Conservation (phyloP, 1,139 yeast species). For the Entelexis sorbosivorans region DNA sequence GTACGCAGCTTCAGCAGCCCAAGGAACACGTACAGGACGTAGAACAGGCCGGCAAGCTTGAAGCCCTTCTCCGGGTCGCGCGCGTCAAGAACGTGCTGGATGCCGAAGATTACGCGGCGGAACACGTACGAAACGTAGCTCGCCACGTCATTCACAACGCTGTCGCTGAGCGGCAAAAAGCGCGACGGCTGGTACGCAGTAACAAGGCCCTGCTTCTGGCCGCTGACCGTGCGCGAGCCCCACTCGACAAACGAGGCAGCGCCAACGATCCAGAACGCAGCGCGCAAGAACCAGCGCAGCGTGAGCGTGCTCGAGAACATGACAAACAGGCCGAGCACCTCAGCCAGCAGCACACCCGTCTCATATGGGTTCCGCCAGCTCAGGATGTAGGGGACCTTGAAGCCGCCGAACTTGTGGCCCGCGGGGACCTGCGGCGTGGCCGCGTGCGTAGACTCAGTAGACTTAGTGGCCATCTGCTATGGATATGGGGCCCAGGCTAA, state of each 20-base stretch:
- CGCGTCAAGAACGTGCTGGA: conserved; percentile 54
- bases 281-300: conserved; percentile 53
- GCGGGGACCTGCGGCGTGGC: neutral
- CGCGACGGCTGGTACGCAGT: conserved; percentile 31
- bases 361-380: conserved; percentile 76
- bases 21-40: conserved; percentile 60
- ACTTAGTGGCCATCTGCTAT: neutral
- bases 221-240: conserved; percentile 29
- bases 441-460: conserved; percentile 6
- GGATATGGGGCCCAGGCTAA: neutral
- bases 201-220: conserved; percentile 29
- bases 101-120: conserved; percentile 30
- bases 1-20: conserved; percentile 67
- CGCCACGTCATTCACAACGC: conserved; percentile 28
- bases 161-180: conserved; percentile 28
- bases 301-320: conserved; percentile 61
- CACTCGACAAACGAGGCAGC: conserved; percentile 26
- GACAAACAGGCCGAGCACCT: conserved; percentile 47
- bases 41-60: conserved; percentile 56
- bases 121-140: conserved; percentile 27
- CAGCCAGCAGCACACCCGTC: conserved; percentile 69
- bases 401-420: conserved; percentile 19
- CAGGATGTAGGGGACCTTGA: conserved; percentile 38
- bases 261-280: conserved; percentile 32
- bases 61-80: conserved; percentile 58